Evolutionary conservation across 2,329 filamentous ascomycete species (phyloP).

Genomic region (Neofusicoccum laricinum): DNA sequence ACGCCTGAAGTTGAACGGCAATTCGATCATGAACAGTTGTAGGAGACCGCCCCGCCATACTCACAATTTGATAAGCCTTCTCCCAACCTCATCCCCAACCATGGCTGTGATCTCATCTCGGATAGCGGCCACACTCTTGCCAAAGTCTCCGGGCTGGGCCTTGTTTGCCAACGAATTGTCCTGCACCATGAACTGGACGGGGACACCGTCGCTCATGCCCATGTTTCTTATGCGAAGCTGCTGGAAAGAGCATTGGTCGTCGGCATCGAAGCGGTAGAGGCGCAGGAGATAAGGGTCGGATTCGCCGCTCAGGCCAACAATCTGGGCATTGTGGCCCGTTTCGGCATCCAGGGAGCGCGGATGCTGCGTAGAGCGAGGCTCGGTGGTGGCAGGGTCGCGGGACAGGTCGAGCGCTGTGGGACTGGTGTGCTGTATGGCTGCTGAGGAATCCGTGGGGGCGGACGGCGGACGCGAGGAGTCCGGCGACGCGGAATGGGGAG

Average conservation of each 20-base stretch:
- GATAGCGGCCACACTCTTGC: slow-evolving; percentile 24
- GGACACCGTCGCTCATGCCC: slow-evolving; percentile 23
- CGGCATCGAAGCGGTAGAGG: slow-evolving; percentile 30
- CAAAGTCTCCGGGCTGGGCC: slow-evolving; percentile 31
- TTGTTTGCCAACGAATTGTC: slow-evolving; percentile 33
- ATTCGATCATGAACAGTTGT: too few relatives aligned
- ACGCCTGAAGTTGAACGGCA: too few relatives aligned
- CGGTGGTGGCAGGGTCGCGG: neutral
- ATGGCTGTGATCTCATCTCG: slow-evolving; percentile 30
- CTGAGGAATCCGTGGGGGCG: neutral
- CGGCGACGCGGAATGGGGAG: neutral
- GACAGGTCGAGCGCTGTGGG: neutral
- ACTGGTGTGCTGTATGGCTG: neutral
- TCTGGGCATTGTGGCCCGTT: slow-evolving; percentile 29
- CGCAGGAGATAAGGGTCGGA: slow-evolving; percentile 31
- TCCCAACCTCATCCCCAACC: slow-evolving; percentile 30
- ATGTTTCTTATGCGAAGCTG: slow-evolving; percentile 28
- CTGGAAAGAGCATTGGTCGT: slow-evolving; percentile 32
- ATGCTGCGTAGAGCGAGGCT: slow-evolving; percentile 21
- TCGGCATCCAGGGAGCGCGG: slow-evolving; percentile 31
- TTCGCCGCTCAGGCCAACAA: slow-evolving; percentile 33
- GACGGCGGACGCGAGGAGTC: neutral
- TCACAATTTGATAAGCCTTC: slow-evolving; percentile 38
- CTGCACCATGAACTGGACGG: slow-evolving; percentile 35
- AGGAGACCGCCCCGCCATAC: neutral